Evolutionary conservation across 2,329 filamentous ascomycete genomes (phyloP).

Genomic region (Pseudogymnoascus pannorum): DNA sequence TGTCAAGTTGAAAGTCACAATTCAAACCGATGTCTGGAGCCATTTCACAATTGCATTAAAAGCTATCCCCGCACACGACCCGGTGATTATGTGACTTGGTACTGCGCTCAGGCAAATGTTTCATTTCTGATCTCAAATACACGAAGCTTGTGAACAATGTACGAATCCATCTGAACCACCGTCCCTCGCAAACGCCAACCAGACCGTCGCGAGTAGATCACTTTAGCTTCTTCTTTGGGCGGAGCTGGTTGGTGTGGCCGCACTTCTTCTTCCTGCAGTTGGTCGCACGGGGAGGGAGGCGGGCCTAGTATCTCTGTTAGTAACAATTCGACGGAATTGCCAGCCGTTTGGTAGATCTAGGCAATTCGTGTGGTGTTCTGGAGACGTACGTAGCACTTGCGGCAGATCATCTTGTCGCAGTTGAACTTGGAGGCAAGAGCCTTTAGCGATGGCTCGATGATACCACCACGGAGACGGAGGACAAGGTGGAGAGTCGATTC

Average conservation of each 20-base stretch:
- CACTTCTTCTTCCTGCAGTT: slow-evolving; percentile 99
- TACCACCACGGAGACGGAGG: slow-evolving; percentile 97
- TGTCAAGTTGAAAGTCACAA: not conserved
- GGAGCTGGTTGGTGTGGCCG: slow-evolving; percentile 99
- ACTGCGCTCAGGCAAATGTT: slow-evolving; percentile 9
- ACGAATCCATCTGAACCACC: slow-evolving; percentile 8
- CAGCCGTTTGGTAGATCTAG: not conserved
- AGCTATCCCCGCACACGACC: not conserved
- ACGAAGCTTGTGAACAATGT: slow-evolving; percentile 9
- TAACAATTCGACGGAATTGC: slow-evolving; percentile 10
- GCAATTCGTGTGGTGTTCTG: not conserved
- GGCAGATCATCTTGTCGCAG: slow-evolving; percentile 99
- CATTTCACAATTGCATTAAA: slow-evolving; percentile 4
- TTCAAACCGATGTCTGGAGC: not conserved
- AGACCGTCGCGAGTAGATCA: slow-evolving; percentile 46
- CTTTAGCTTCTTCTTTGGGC: slow-evolving; percentile 99
- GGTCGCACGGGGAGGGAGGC: slow-evolving; percentile 95
- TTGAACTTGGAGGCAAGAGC: slow-evolving; percentile 98
- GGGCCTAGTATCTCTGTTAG: slow-evolving; percentile 43
- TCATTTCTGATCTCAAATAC: slow-evolving; percentile 10
- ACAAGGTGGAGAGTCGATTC: slow-evolving; percentile 98
- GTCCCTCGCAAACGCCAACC: slow-evolving; percentile 10
- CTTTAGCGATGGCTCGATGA: slow-evolving; percentile 99
- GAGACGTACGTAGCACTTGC: slow-evolving; percentile 95
- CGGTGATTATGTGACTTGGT: not conserved